Base-by-base conservation (phyloP, 257 asterid genomes). In the Plantago elongata region DNA sequence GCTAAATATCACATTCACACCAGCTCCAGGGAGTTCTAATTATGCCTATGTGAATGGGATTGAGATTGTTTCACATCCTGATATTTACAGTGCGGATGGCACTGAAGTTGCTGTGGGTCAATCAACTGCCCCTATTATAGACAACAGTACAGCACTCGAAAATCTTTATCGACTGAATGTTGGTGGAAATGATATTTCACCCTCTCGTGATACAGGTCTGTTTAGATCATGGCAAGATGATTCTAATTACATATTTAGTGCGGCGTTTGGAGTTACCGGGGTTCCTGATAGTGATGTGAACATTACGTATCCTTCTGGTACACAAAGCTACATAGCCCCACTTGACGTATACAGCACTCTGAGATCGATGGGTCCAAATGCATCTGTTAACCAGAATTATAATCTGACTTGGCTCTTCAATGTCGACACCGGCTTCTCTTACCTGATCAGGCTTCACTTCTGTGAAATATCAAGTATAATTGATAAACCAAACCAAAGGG, bases 21-120 rank as follows among this genome's bases (percentile, higher is more conserved):
- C 98, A 0, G 66, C 83, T 11, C 66, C 57, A 10, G 57, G 60
- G 67, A 45, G 69, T 54, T 30, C 82, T 16, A 75, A 69, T 67
- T 88, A 75, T 60, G 95, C 95, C 0, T 91, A 84, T 57, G 76
- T 91, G 16, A 91, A 91, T 57, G 98, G 98, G 60, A 88, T 91
- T 45, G 95, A 86, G 83, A 66, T 91, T 3, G 75, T 88, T 56
- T 84, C 98, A 0, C 96, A 88, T 68, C 98, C 95, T 0, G 96
- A 91, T 61, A 91, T 91, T 18, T 91, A 88, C 84, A 88, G 65
- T 52, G 52, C 84, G 0, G 88, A 63, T 48, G 87, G 88, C 50
- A 60, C 63, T 14, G 71, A 46, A 13, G 0, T 18, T 9, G 68
- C 74, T 0, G 74, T 88, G 29, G 95, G 96, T 13, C 87, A 69